A percentile compares a stretch with the other conserved stretches of the same genome.
These are phyloP conservation scores for Ganoderma lingzhi DNA, from an alignment of 1,284 basidiomycete species.

Conservation along the genomic window DNA sequence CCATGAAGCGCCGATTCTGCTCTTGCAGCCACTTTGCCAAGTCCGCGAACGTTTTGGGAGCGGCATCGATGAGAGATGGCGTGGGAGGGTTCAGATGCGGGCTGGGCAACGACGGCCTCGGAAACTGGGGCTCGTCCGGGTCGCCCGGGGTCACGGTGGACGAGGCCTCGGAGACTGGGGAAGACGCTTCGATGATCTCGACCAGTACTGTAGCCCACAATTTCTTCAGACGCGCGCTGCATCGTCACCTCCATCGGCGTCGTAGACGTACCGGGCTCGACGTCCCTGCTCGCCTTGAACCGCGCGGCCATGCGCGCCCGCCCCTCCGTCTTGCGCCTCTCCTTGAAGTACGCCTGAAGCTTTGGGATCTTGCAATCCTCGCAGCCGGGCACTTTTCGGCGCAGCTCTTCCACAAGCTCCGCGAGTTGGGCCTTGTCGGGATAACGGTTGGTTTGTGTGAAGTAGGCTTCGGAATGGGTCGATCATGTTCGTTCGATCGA, in stretches of 20 bases:
- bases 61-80: not conserved
- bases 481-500: not conserved
- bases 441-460: not conserved
- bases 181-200: not conserved
- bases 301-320: not conserved
- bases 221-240: not conserved
- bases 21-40: not conserved
- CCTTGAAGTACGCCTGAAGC: constrained; percentile 1
- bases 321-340: not conserved
- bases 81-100: not conserved
- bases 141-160: not conserved
- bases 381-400: not conserved
- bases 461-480: not conserved
- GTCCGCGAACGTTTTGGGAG: not conserved
- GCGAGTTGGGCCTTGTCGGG: not conserved
- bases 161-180: not conserved
- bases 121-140: not conserved
- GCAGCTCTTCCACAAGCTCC: not conserved
- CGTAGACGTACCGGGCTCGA: not conserved
- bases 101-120: not conserved
- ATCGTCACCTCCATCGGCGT: no score
- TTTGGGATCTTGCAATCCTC: not conserved
- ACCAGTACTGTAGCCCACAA: not conserved
- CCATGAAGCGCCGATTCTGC: not conserved
- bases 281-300: not conserved